phyloP scores from a whole-genome alignment of 2,329 filamentous ascomycete species.

The Biscogniauxia marginata region DNA sequence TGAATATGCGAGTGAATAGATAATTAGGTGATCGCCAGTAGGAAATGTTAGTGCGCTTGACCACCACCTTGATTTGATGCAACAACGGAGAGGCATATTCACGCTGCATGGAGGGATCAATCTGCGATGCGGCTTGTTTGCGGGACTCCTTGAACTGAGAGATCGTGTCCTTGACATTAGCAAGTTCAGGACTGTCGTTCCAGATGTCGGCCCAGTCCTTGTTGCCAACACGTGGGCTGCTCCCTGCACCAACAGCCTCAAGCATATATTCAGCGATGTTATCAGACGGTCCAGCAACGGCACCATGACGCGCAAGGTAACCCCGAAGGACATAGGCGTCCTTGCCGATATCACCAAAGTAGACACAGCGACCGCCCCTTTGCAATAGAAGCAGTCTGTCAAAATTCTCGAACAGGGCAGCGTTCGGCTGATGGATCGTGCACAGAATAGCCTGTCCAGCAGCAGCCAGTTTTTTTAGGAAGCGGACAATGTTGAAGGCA shows the following conservation, averaged over 20 bases:
- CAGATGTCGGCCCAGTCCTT: constrained; percentile 81
- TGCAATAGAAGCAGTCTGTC: constrained; percentile 78
- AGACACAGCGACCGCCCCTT: constrained; percentile 76
- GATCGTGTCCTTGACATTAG: constrained; percentile 65
- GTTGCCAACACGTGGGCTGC: constrained; percentile 67
- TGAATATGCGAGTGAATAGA: constrained; percentile 83
- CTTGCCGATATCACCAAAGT: constrained; percentile 80
- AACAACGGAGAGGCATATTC: constrained; percentile 80
- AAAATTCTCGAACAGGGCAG: constrained; percentile 83
- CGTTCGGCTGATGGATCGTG: constrained; percentile 89
- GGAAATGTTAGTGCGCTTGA: constrained; percentile 69
- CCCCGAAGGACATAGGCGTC: constrained; percentile 70
- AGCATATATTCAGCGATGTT: constrained; percentile 79
- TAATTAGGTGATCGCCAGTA: constrained; percentile 90
- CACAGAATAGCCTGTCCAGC: constrained; percentile 86
- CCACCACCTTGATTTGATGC: constrained; percentile 77
- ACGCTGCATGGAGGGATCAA: constrained; percentile 58
- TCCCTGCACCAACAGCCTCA: constrained; percentile 77
- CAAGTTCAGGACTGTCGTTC: constrained; percentile 69
- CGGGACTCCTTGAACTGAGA: constrained; percentile 63
- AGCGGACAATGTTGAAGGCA: constrained; percentile 75
- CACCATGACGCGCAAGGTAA: constrained; percentile 60
- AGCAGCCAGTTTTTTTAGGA: constrained; percentile 73
- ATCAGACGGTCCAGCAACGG: constrained; percentile 53
- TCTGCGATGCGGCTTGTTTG: constrained; percentile 35